Conservation (phyloP, 2,329 filamentous ascomycete species). For the Penicillium decumbens region DNA sequence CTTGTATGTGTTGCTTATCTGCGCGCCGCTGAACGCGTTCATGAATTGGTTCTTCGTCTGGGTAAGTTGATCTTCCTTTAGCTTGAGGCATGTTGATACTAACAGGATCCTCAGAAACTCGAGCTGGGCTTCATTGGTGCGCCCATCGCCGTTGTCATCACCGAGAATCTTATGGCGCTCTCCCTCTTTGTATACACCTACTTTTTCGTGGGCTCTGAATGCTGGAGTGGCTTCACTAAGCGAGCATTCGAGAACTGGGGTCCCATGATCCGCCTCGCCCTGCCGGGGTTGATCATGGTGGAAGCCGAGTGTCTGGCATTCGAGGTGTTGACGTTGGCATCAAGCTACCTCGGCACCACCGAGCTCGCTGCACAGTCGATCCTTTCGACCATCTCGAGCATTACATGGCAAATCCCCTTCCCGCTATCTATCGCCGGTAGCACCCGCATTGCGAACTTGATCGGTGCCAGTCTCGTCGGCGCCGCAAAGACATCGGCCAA, state of each 20-base stretch:
- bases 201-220: constrained; percentile 66
- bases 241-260: constrained; percentile 70
- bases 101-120: constrained; percentile 39
- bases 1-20: constrained; percentile 76
- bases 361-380: constrained; percentile 85
- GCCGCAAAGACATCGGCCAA: constrained; percentile 76
- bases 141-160: constrained; percentile 70
- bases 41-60: constrained; percentile 80
- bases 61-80: constrained; percentile 42
- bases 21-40: constrained; percentile 72
- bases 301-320: constrained; percentile 91
- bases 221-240: constrained; percentile 74
- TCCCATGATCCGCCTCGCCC: constrained; percentile 78
- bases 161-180: constrained; percentile 68
- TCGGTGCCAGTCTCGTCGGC: constrained; percentile 76
- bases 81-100: neutral
- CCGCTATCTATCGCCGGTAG: constrained; percentile 82
- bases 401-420: constrained; percentile 90
- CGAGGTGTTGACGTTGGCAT: constrained; percentile 79
- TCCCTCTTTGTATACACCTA: constrained; percentile 70
- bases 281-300: constrained; percentile 90
- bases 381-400: constrained; percentile 68
- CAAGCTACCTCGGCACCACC: constrained; percentile 72
- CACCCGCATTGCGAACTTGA: constrained; percentile 85
- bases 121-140: constrained; percentile 71